A percentile compares a stretch with the other conserved stretches of the same genome.
These are phyloP conservation scores for Fusarium udum DNA, from an alignment of 2,329 filamentous ascomycete genomes.

Conservation along the genomic window DNA sequence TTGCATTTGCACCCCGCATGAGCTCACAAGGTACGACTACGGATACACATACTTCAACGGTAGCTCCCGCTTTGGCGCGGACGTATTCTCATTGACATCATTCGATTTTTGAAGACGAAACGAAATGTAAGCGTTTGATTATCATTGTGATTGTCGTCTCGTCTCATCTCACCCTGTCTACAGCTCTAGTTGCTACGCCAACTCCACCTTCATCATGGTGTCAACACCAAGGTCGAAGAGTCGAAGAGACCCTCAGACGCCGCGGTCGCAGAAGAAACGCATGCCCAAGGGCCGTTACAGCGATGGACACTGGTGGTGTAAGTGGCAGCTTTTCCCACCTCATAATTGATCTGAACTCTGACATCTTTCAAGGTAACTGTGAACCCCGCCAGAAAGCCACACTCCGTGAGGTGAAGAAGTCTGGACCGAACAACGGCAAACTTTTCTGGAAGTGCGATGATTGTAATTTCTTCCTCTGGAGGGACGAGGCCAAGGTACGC, in stretches of 20 bases:
- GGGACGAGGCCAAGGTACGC: conserved; percentile 49
- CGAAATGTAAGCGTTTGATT: neutral
- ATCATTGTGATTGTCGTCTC: neutral
- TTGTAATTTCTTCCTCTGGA: conserved; percentile 59
- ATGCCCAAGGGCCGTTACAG: conserved; percentile 46
- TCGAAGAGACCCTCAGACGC: conserved; percentile 33
- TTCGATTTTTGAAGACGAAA: neutral
- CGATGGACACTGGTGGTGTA: conserved; percentile 52
- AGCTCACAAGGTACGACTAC: conserved; percentile 1
- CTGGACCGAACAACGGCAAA: conserved; percentile 52
- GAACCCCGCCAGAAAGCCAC: conserved; percentile 51
- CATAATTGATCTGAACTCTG: neutral
- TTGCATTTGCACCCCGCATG: conserved; percentile 20
- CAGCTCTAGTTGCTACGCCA: neutral
- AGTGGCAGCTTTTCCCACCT: conserved; percentile 7
- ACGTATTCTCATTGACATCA: neutral
- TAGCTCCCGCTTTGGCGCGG: conserved; percentile 18
- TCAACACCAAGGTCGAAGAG: conserved; percentile 26
- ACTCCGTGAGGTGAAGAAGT: conserved; percentile 51
- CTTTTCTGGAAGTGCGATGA: conserved; percentile 55
- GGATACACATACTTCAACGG: conserved; percentile 3
- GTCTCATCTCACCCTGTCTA: neutral
- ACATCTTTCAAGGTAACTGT: conserved; percentile 52
- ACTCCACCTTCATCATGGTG: conserved; percentile 15
- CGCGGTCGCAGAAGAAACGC: conserved; percentile 45